Evolutionary conservation across 164 flowering plant species (phyloP).

Genomic region (Houttuynia cordata): DNA sequence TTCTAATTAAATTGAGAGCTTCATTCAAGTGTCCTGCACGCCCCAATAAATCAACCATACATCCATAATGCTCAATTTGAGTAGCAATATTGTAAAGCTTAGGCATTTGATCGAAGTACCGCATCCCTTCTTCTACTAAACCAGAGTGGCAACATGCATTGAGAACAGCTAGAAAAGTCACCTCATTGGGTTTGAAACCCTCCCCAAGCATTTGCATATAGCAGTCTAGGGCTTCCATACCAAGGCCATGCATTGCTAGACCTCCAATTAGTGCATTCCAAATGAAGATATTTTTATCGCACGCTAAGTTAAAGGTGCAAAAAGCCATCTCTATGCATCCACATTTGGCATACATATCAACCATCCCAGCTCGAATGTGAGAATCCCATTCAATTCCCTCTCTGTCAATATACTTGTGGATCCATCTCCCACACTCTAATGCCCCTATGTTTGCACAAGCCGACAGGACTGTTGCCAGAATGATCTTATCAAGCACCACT

Average conservation of each 20-base stretch:
- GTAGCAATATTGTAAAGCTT: slow-evolving; percentile 20
- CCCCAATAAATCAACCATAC: slow-evolving; percentile 50
- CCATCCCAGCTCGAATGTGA: slow-evolving; percentile 39
- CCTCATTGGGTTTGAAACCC: slow-evolving; percentile 31
- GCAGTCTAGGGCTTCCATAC: slow-evolving; percentile 22
- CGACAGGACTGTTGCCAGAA: too few species aligned
- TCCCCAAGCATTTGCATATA: slow-evolving; percentile 22
- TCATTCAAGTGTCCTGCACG: slow-evolving; percentile 38
- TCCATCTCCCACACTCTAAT: slow-evolving; percentile 40
- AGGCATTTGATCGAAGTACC: slow-evolving; percentile 25
- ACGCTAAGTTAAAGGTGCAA: slow-evolving; percentile 17
- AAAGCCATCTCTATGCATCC: slow-evolving; percentile 39
- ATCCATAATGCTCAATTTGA: slow-evolving; percentile 43
- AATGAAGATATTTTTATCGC: slow-evolving; percentile 26
- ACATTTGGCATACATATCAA: slow-evolving; percentile 58
- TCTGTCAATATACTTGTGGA: slow-evolving; percentile 32
- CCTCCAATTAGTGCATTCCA: slow-evolving; percentile 48
- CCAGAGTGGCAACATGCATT: slow-evolving; percentile 54
- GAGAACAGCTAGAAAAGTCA: slow-evolving; percentile 41
- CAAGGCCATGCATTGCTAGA: slow-evolving; percentile 46
- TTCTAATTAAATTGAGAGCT: slow-evolving; percentile 26
- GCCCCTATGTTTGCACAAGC: slow-evolving; percentile 52
- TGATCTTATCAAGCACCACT: too few species aligned
- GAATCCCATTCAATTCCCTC: slow-evolving; percentile 27
- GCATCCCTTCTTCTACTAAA: slow-evolving; percentile 35